These are phyloP conservation scores for Aspergillus novofumigatus DNA, from an alignment of 2,329 filamentous ascomycete genomes.

Conservation along the genomic window DNA sequence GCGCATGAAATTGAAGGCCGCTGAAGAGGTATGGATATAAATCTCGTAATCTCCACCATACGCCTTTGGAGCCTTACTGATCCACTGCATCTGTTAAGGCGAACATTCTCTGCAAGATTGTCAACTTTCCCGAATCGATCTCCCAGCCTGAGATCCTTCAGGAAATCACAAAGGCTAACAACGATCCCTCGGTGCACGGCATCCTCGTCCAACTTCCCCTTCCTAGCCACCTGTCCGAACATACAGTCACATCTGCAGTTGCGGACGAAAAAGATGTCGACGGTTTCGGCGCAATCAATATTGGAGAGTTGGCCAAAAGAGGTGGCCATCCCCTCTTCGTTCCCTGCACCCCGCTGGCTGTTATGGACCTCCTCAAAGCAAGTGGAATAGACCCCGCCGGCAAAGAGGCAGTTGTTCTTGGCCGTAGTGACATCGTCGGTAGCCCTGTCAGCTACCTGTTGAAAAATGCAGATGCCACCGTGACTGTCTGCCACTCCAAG, in stretches of 20 bases:
- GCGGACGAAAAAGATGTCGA: slow-evolving; percentile 95
- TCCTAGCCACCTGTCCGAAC: slow-evolving; percentile 85
- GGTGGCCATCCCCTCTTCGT: slow-evolving; percentile 85
- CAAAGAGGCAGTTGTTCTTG: slow-evolving; percentile 91
- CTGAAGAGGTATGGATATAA: slow-evolving; percentile 66
- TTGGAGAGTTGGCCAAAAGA: slow-evolving; percentile 93
- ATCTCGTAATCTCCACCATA: not conserved
- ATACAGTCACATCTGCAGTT: slow-evolving; percentile 83
- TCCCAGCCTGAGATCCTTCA: slow-evolving; percentile 82
- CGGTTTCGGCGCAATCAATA: slow-evolving; percentile 89
- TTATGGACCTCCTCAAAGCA: slow-evolving; percentile 87
- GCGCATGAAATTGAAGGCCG: slow-evolving; percentile 98
- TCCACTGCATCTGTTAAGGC: slow-evolving; percentile 52
- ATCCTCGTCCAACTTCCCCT: slow-evolving; percentile 92
- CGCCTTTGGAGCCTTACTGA: slow-evolving; percentile 5
- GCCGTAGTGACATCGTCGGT: slow-evolving; percentile 94
- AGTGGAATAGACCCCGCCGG: slow-evolving; percentile 77
- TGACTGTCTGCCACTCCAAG: slow-evolving; percentile 92
- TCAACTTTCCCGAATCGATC: slow-evolving; percentile 77
- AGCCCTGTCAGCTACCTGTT: slow-evolving; percentile 94
- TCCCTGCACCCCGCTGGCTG: slow-evolving; percentile 94
- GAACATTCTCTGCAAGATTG: slow-evolving; percentile 80
- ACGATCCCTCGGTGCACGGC: slow-evolving; percentile 79
- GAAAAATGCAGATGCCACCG: slow-evolving; percentile 92
- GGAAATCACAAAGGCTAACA: slow-evolving; percentile 76